These are phyloP conservation scores for Aspergillus latus DNA, from an alignment of 2,329 filamentous ascomycete genomes.

Conservation along the genomic window DNA sequence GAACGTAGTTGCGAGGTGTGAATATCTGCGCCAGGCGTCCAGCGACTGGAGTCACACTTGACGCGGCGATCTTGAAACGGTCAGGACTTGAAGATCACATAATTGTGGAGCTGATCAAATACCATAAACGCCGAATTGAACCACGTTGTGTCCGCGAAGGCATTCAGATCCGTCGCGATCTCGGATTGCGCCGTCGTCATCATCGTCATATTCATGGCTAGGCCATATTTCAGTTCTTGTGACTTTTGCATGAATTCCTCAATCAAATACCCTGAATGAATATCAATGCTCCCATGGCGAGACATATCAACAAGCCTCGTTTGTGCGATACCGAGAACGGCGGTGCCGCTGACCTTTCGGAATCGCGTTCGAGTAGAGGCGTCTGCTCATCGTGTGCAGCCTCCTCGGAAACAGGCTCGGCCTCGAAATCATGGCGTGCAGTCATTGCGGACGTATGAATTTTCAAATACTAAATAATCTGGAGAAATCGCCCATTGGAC, in stretches of 20 bases:
- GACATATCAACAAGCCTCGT: slow-evolving; percentile 16
- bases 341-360: neutral
- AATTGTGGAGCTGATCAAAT: slow-evolving; percentile 11
- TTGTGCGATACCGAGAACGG: slow-evolving; percentile 8
- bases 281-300: slow-evolving; percentile 19
- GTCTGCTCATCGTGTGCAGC: slow-evolving; percentile 18
- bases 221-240: neutral
- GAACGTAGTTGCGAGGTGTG: slow-evolving; percentile 64
- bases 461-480: neutral
- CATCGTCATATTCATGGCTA: slow-evolving; percentile 71
- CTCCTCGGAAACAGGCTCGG: slow-evolving; percentile 6
- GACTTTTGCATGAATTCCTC: neutral
- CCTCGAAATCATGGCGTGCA: neutral
- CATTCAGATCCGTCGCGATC: slow-evolving; percentile 72
- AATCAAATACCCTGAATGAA: slow-evolving; percentile 21
- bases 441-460: slow-evolving; percentile 7
- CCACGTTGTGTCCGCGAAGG: slow-evolving; percentile 73
- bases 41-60: slow-evolving; percentile 64
- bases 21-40: slow-evolving; percentile 75
- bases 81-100: neutral
- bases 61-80: slow-evolving; percentile 52
- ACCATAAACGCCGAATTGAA: slow-evolving; percentile 75
- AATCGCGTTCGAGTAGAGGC: slow-evolving; percentile 16
- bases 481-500: neutral
- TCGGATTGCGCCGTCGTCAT: slow-evolving; percentile 77